phyloP scores from a whole-genome alignment of 2,329 filamentous ascomycete species.

The Diaporthe longicolla region DNA sequence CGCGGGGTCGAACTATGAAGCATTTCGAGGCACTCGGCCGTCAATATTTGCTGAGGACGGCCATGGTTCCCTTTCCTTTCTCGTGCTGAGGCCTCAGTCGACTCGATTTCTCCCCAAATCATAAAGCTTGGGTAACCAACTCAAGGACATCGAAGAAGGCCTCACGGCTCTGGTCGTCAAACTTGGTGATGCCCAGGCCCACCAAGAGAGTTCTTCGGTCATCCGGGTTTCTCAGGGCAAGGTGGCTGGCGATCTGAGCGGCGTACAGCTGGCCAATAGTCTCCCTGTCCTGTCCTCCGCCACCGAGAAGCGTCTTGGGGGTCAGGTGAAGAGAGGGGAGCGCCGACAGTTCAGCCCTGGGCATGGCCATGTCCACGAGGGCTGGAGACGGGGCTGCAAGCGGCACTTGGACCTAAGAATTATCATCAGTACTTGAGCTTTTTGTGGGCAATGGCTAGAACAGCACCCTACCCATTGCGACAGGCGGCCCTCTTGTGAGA shows the following conservation, averaged over 20 bases:
- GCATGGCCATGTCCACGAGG: constrained; percentile 71
- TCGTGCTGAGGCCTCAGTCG: no score
- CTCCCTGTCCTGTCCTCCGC: constrained; percentile 83
- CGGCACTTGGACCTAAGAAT: constrained; percentile 80
- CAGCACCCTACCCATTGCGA: constrained; percentile 85
- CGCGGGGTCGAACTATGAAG: background rate
- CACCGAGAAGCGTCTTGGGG: constrained; percentile 88
- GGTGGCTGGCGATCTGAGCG: constrained; percentile 86
- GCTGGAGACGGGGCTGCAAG: constrained; percentile 77
- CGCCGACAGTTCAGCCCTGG: constrained; percentile 59
- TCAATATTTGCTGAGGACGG: background rate
- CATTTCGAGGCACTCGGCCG: background rate
- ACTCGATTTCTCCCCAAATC: constrained; percentile 34
- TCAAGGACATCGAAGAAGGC: constrained; percentile 77
- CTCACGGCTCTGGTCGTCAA: constrained; percentile 63
- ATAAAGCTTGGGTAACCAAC: constrained; percentile 71
- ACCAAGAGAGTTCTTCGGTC: constrained; percentile 73
- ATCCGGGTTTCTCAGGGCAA: constrained; percentile 79
- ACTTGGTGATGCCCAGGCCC: constrained; percentile 70
- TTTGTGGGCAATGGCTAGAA: constrained; percentile 45
- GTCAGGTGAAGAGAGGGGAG: constrained; percentile 87
- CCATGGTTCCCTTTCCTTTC: background rate
- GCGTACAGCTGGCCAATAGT: constrained; percentile 90
- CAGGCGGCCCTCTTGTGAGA: constrained; percentile 87
- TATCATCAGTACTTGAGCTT: constrained; percentile 34